These are phyloP conservation scores for Trypanosoma congolense DNA, from an alignment of 208 protist genomes.

Conservation along the genomic window DNA sequence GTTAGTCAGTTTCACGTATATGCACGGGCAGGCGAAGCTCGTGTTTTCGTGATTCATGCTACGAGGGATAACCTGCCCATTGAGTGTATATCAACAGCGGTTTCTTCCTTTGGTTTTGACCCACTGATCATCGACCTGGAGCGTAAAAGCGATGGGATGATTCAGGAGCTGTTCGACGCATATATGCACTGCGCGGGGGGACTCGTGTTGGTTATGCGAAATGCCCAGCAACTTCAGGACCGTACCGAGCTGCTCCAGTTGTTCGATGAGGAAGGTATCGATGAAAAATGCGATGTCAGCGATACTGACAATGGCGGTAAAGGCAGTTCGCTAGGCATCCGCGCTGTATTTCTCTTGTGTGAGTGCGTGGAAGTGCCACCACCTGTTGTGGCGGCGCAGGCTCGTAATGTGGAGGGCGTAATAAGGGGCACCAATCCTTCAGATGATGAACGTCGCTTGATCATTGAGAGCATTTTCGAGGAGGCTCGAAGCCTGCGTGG, in stretches of 20 bases:
- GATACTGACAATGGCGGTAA: slow-evolving; percentile 1
- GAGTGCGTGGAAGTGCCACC: slow-evolving; percentile 63
- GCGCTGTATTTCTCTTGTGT: slow-evolving; percentile 58
- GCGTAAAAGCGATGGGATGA: slow-evolving; percentile 31
- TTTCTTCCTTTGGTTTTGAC: slow-evolving; percentile 35
- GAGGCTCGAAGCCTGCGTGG: slow-evolving; percentile 23
- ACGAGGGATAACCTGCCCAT: slow-evolving; percentile 55
- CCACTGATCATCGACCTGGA: slow-evolving; percentile 35
- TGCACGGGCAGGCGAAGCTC: neutral
- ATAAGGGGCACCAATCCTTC: slow-evolving; percentile 65
- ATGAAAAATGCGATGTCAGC: neutral
- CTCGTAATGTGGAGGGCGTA: slow-evolving; percentile 59
- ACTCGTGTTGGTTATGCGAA: slow-evolving; percentile 47
- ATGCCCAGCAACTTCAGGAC: slow-evolving; percentile 44
- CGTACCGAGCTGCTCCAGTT: slow-evolving; percentile 41
- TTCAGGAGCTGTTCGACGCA: slow-evolving; percentile 25
- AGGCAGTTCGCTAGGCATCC: slow-evolving; percentile 5
- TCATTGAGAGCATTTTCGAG: slow-evolving; percentile 24
- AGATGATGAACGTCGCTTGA: slow-evolving; percentile 46
- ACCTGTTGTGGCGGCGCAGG: slow-evolving; percentile 59
- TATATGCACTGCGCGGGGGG: slow-evolving; percentile 27
- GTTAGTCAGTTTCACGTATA: slow-evolving; percentile 1
- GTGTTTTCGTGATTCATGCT: slow-evolving; percentile 62
- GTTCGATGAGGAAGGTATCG: slow-evolving; percentile 21
- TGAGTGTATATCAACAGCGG: slow-evolving; percentile 40